Percentiles rank a stretch among this genome's conserved stretches.
Conservation (phyloP, 164 flowering plant genomes). For the Kalanchoe fedtschenkoi region DNA sequence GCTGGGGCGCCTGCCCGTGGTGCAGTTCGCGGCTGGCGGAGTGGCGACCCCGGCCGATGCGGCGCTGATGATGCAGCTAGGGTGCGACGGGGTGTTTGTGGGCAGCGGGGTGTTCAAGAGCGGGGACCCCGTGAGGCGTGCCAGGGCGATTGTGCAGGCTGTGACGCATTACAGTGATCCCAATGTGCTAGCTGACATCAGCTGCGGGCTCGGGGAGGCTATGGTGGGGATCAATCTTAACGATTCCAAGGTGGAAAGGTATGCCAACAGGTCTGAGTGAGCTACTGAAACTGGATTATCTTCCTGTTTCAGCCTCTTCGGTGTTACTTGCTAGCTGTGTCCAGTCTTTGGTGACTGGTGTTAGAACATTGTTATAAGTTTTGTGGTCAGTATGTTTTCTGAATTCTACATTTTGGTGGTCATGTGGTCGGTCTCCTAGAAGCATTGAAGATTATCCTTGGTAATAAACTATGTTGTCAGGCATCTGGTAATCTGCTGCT, state of each 20-base stretch:
- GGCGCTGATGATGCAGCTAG: conserved; percentile 73
- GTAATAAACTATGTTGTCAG: background rate
- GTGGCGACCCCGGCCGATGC: conserved; percentile 76
- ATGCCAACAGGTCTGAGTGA: conserved; percentile 49
- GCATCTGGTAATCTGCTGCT: too few relatives aligned
- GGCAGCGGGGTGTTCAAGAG: conserved; percentile 72
- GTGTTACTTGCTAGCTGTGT: background rate
- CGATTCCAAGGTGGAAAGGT: conserved; percentile 64
- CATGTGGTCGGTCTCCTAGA: background rate
- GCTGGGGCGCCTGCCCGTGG: conserved; percentile 63
- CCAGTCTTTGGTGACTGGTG: background rate
- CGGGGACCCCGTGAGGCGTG: conserved; percentile 51
- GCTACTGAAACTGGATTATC: background rate
- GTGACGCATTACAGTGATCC: conserved; percentile 73
- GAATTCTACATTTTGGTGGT: background rate
- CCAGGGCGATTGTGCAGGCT: conserved; percentile 64
- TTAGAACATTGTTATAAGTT: background rate
- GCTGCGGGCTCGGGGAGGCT: conserved; percentile 67
- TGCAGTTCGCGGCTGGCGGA: conserved; percentile 72
- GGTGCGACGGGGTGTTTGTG: conserved; percentile 70
- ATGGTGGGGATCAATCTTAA: conserved; percentile 63
- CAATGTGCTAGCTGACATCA: conserved; percentile 47
- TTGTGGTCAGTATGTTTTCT: background rate
- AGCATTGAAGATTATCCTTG: background rate
- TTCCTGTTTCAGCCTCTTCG: background rate